Percentiles rank a stretch among this genome's conserved stretches.
These are phyloP conservation scores for Zymoseptoria pseudotritici DNA, from an alignment of 2,329 filamentous ascomycete species.

Conservation along the genomic window DNA sequence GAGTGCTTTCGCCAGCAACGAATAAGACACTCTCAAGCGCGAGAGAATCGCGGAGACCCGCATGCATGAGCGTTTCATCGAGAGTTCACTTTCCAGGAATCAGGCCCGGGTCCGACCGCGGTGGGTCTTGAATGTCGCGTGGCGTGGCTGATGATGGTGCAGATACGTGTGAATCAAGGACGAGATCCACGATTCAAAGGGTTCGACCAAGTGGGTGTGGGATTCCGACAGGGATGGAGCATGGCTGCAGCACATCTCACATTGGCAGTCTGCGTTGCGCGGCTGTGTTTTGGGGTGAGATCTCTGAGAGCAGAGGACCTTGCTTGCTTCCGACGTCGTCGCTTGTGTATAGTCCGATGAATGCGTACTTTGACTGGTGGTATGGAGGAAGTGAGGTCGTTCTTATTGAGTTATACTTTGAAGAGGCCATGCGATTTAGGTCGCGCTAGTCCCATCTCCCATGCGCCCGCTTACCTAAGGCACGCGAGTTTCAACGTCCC, in stretches of 20 bases:
- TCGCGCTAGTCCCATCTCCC: background rate
- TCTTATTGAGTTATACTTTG: background rate
- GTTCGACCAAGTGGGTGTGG: background rate
- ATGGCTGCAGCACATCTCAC: background rate
- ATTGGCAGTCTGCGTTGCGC: background rate
- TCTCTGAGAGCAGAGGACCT: background rate
- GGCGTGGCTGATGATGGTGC: background rate
- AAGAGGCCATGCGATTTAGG: background rate
- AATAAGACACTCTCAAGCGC: background rate
- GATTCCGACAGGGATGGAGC: background rate
- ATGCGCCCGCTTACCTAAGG: background rate
- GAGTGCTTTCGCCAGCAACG: background rate
- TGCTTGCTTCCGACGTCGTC: background rate
- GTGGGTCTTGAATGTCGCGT: background rate
- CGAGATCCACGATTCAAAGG: background rate
- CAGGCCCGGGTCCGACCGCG: background rate
- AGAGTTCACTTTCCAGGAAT: background rate
- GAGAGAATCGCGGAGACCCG: background rate
- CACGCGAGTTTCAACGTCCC: background rate
- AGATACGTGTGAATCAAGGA: background rate
- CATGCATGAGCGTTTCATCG: background rate
- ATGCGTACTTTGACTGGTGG: background rate
- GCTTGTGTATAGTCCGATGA: background rate
- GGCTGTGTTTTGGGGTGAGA: background rate
- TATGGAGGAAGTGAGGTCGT: background rate